Evolutionary conservation across 1,139 yeast species (phyloP).

Genomic region (Casaregolazyma suthepensis): DNA sequence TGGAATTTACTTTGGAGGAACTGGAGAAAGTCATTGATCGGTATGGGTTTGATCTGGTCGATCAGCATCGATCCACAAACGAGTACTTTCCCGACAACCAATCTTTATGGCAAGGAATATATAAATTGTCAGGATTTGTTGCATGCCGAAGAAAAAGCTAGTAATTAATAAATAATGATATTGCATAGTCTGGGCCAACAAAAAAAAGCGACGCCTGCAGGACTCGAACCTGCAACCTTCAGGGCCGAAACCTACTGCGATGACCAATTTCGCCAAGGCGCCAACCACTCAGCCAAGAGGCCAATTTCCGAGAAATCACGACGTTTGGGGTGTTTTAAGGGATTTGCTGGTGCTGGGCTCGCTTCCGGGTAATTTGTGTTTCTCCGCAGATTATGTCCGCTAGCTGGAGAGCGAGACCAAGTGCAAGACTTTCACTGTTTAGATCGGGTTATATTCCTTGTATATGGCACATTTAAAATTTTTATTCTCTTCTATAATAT

Average conservation of each 20-base stretch:
- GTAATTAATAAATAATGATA: neutral
- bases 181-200: neutral
- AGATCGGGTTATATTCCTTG: no score
- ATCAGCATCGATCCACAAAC: conserved; percentile 29
- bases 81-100: conserved; percentile 28
- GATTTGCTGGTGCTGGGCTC: no score
- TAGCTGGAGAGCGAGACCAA: no score
- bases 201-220: conserved; percentile 11
- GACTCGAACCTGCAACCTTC: conserved; percentile 13
- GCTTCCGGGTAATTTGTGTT: no score
- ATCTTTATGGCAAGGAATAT: conserved; percentile 27
- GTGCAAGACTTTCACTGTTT: no score
- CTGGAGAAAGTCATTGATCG: conserved; percentile 42
- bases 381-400: no score
- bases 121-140: conserved; percentile 27
- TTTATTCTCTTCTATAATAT: no score
- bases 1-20: conserved; percentile 66
- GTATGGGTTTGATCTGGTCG: conserved; percentile 61
- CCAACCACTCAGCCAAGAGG: conserved; percentile 5
- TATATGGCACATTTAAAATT: no score
- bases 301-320: neutral
- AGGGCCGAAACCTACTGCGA: conserved; percentile 13
- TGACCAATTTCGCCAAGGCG: conserved; percentile 13
- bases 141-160: conserved; percentile 12
- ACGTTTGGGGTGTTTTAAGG: neutral